Evolutionary conservation across 2,329 filamentous ascomycete genomes (phyloP).

Genomic region (Neofusicoccum cordaticola): DNA sequence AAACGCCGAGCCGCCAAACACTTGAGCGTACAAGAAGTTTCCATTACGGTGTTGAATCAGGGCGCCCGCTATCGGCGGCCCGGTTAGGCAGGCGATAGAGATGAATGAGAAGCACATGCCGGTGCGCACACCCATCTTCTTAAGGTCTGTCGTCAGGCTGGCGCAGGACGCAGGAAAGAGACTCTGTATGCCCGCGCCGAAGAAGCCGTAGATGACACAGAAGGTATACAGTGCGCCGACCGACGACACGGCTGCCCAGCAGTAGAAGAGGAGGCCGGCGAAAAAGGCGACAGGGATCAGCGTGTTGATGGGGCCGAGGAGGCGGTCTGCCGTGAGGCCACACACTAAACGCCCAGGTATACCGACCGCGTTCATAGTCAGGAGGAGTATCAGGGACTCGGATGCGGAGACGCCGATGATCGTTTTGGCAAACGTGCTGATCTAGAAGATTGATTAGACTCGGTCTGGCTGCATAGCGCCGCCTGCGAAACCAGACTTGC

Average conservation of each 20-base stretch:
- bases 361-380: conserved; percentile 52
- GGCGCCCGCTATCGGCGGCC: conserved; percentile 39
- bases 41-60: conserved; percentile 25
- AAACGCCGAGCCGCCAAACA: background rate
- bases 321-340: conserved; percentile 42
- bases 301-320: conserved; percentile 40
- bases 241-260: conserved; percentile 41
- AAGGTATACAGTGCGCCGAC: conserved; percentile 42
- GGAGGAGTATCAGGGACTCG: conserved; percentile 49
- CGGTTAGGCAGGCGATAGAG: conserved; percentile 38
- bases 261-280: conserved; percentile 44
- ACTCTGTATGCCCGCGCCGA: conserved; percentile 45
- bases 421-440: conserved; percentile 17
- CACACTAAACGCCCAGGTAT: conserved; percentile 51
- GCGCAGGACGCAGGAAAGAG: conserved; percentile 45
- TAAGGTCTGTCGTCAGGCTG: conserved; percentile 42
- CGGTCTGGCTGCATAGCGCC: background rate
- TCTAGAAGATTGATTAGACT: background rate
- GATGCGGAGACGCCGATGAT: conserved; percentile 40
- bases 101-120: conserved; percentile 43
- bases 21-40: background rate
- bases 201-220: conserved; percentile 47
- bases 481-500: too few relatives aligned
- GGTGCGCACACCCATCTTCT: conserved; percentile 39
- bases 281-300: conserved; percentile 37